Conservation (phyloP, 306 rosid species). For the Quercus dentata region DNA sequence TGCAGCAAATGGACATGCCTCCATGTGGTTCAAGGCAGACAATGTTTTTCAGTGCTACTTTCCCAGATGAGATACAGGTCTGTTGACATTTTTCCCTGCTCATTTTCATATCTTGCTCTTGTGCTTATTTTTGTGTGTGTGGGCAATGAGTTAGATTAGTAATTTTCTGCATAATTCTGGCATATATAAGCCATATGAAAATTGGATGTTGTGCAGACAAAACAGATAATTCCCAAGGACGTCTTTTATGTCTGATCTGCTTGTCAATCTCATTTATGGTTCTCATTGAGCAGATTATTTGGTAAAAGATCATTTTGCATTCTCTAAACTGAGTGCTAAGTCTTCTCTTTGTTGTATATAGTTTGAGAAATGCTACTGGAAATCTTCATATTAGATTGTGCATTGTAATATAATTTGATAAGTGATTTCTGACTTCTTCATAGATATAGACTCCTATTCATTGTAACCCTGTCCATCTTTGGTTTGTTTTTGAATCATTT, state of each 20-base stretch:
- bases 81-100: background rate
- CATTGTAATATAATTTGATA: background rate
- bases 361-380: background rate
- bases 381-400: background rate
- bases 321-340: background rate
- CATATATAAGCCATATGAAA: background rate
- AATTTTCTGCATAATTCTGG: background rate
- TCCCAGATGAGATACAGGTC: constrained; percentile 87
- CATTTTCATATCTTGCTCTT: background rate
- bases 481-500: background rate
- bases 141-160: background rate
- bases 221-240: background rate
- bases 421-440: background rate
- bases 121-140: background rate
- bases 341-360: background rate
- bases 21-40: constrained; percentile 75
- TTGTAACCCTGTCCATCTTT: background rate
- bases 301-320: background rate
- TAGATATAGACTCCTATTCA: background rate
- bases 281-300: background rate
- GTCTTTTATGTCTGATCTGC: background rate
- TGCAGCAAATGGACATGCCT: constrained; percentile 86
- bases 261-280: background rate
- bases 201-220: background rate
- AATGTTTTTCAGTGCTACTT: constrained; percentile 86